Evolutionary conservation across 2,329 filamentous ascomycete genomes (phyloP).

Genomic region (Eutypa lata): DNA sequence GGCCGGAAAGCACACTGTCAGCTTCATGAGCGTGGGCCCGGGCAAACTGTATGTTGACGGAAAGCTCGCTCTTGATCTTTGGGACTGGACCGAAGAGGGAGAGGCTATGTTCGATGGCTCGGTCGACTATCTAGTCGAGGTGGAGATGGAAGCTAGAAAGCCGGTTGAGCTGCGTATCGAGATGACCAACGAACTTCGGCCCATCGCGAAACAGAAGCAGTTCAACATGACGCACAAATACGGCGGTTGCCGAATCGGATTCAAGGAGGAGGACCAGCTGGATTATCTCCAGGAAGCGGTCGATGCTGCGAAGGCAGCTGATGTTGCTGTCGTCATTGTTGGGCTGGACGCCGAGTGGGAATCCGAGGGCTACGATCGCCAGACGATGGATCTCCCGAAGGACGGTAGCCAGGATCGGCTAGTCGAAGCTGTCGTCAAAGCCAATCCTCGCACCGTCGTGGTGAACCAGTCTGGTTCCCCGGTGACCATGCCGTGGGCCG

Average conservation of each 20-base stretch:
- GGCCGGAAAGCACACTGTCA: conserved; percentile 62
- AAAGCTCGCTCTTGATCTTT: conserved; percentile 59
- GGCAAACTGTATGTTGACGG: conserved; percentile 60
- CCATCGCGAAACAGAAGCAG: conserved; percentile 55
- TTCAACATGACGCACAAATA: conserved; percentile 61
- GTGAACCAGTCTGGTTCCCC: conserved; percentile 69
- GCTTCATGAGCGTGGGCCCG: conserved; percentile 65
- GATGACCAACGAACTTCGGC: conserved; percentile 65
- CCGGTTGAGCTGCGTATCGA: conserved; percentile 61
- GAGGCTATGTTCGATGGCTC: conserved; percentile 71
- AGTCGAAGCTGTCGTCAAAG: conserved; percentile 58
- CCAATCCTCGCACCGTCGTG: conserved; percentile 64
- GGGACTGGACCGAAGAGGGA: conserved; percentile 67
- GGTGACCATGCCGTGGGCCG: conserved; percentile 67
- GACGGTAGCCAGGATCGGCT: conserved; percentile 60
- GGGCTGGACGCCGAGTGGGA: conserved; percentile 74
- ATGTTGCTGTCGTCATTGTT: conserved; percentile 66
- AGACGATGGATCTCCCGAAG: conserved; percentile 57
- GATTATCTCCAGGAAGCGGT: conserved; percentile 65
- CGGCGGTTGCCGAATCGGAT: conserved; percentile 69
- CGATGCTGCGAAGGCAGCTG: conserved; percentile 56
- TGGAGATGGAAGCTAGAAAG: conserved; percentile 57
- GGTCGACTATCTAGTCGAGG: conserved; percentile 59
- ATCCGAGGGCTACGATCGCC: conserved; percentile 68
- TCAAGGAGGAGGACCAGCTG: conserved; percentile 62